Evolutionary conservation across 352 stramenopile species (phyloP).

Genomic region (Globisporangium polare): DNA sequence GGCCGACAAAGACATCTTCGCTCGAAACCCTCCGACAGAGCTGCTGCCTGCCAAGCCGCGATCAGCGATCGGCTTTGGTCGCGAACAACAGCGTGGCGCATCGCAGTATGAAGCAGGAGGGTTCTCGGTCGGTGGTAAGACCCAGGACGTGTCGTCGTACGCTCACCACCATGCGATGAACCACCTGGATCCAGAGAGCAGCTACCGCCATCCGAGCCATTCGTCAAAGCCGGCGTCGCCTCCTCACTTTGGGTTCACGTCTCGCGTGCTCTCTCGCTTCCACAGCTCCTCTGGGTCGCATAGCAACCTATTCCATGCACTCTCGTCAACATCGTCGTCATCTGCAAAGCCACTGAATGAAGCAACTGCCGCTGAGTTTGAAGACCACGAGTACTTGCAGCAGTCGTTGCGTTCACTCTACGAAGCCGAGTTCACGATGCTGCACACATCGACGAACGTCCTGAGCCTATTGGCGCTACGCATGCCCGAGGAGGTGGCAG

Average conservation of each 20-base stretch:
- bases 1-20: conserved; percentile 52
- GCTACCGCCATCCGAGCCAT: not conserved
- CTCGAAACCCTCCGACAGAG: conserved; percentile 1
- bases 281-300: conserved; percentile 42
- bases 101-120: not conserved
- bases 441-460: conserved; percentile 51
- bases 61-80: conserved; percentile 2
- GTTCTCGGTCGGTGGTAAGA: not conserved
- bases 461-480: conserved; percentile 56
- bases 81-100: not conserved
- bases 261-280: conserved; percentile 71
- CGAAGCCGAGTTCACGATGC: conserved; percentile 52
- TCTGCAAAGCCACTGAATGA: conserved; percentile 2
- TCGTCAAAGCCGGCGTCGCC: conserved; percentile 17
- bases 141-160: not conserved
- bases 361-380: not conserved
- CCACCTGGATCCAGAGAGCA: conserved; percentile 8
- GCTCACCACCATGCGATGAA: not conserved
- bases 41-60: conserved; percentile 2
- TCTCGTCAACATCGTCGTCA: conserved; percentile 30
- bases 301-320: conserved; percentile 50
- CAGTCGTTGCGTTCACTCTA: conserved; percentile 48
- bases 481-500: conserved; percentile 35
- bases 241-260: conserved; percentile 52
- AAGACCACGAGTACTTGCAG: conserved; percentile 32